These are phyloP conservation scores for Penicillium sp. DNA, from an alignment of 2,329 filamentous ascomycete genomes.

Conservation along the genomic window DNA sequence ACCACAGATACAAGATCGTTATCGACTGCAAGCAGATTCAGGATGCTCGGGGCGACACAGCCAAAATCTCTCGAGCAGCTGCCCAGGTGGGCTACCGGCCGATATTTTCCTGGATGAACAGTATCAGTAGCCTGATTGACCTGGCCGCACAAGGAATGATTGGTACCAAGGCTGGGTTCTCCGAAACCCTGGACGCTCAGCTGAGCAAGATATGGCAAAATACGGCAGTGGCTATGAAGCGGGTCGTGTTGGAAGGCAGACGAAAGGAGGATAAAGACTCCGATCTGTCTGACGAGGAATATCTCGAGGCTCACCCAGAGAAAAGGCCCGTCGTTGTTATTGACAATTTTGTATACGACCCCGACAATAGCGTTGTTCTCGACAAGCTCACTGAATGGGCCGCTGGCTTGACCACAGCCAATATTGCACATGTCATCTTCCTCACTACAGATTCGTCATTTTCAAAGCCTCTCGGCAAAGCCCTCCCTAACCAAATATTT, in stretches of 20 bases:
- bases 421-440: slow-evolving; percentile 92
- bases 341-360: slow-evolving; percentile 82
- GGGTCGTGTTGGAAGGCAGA: slow-evolving; percentile 68
- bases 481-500: slow-evolving; percentile 87
- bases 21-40: slow-evolving; percentile 93
- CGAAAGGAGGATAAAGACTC: slow-evolving; percentile 71
- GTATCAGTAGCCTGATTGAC: slow-evolving; percentile 85
- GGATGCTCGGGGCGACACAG: slow-evolving; percentile 82
- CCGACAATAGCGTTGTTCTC: slow-evolving; percentile 63
- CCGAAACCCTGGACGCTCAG: slow-evolving; percentile 85
- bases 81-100: slow-evolving; percentile 83
- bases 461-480: slow-evolving; percentile 80
- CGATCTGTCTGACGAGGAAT: slow-evolving; percentile 75
- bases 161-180: slow-evolving; percentile 90
- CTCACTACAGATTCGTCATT: slow-evolving; percentile 86
- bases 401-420: slow-evolving; percentile 76
- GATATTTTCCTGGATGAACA: slow-evolving; percentile 96
- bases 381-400: slow-evolving; percentile 88
- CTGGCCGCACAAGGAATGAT: slow-evolving; percentile 91
- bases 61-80: slow-evolving; percentile 79
- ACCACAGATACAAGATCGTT: slow-evolving; percentile 72
- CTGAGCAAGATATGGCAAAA: slow-evolving; percentile 86
- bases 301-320: slow-evolving; percentile 85
- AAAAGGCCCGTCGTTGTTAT: slow-evolving; percentile 78
- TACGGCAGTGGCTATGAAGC: slow-evolving; percentile 72